Evolutionary conservation across 202 grass and related monocot genomes (phyloP).

Genomic region (Zizania palustris): DNA sequence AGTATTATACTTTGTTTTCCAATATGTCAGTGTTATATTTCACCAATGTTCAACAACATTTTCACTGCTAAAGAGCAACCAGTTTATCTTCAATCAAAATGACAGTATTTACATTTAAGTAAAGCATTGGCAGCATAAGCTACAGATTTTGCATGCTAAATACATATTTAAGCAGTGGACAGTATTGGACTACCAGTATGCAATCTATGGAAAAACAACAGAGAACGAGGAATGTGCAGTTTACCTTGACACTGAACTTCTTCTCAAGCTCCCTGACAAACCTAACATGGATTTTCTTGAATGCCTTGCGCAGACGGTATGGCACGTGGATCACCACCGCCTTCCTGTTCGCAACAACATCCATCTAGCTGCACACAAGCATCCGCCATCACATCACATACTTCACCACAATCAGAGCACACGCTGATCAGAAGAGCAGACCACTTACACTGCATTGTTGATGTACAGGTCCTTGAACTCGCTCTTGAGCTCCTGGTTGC

Average conservation of each 20-base stretch:
- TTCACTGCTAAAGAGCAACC: neutral
- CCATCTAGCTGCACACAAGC: slow-evolving; percentile 52
- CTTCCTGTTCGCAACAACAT: slow-evolving; percentile 65
- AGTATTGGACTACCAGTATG: too few relatives aligned
- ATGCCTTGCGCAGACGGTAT: slow-evolving; percentile 66
- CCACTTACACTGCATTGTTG: slow-evolving; percentile 54
- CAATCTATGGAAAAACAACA: neutral
- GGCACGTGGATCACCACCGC: slow-evolving; percentile 73
- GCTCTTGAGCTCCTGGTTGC: slow-evolving; percentile 70
- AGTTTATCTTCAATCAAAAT: neutral
- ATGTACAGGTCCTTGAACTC: slow-evolving; percentile 79
- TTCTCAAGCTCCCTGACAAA: slow-evolving; percentile 81
- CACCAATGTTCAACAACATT: neutral
- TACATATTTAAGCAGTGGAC: too few relatives aligned
- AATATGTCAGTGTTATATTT: neutral
- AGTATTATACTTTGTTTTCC: neutral
- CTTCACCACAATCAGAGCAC: too few relatives aligned
- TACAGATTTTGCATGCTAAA: neutral
- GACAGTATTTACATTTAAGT: neutral
- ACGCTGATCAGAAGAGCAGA: too few relatives aligned
- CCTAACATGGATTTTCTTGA: slow-evolving; percentile 70
- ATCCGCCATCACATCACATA: neutral
- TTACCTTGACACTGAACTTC: slow-evolving; percentile 82
- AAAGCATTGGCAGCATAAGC: neutral
- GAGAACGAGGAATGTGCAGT: neutral